Evolutionary conservation across 1,139 yeast species (phyloP), one percentile per base, ranked within the genome.

Genomic region (Lodderomyces theae): DNA sequence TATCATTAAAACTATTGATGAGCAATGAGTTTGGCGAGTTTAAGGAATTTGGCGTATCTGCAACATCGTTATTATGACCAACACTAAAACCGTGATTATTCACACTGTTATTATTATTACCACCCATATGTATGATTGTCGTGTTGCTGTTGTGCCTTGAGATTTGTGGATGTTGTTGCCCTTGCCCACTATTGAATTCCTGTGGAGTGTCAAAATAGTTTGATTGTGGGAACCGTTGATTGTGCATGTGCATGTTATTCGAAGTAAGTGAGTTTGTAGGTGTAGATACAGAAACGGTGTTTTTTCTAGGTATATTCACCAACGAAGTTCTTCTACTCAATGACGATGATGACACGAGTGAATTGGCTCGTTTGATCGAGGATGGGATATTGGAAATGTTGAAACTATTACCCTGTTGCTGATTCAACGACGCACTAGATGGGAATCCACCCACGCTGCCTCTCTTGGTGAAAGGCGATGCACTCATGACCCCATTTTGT

Each of bases 171-270:
- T 39, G 51, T 13, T 32, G 40, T 17, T 19, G 22, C 8, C 8
- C 7, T 19, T 19, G 22, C n/a, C n/a, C n/a, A n/a, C n/a, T n/a
- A n/a, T n/a, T n/a, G n/a, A 3, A 12, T 23, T 16, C 23, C 16
- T 39, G 39, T 41, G 53, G 50, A 29, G 42, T 51, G 38, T 67
- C 73, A 46, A 67, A 66, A 47, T 58, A 67, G 15, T 38, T 42
- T 8, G 53, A 51, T 37, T 50, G 54, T 15, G 53, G 46, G 35
- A 54, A 56, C 23, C 63, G 48, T 42, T 54, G 66, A 46, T 61
- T 64, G 36, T 62, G 52, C 6, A 61, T 45, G 37, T 52, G 59
- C 31, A 62, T 54, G 43, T 63, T 64, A 33, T 59, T 51, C 4
- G 62, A 56, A 5, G 68, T 63, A 12, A 61, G 49, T 12, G 66